Conservation (phyloP, 352 stramenopile genomes). For the Pythium aquatile region DNA sequence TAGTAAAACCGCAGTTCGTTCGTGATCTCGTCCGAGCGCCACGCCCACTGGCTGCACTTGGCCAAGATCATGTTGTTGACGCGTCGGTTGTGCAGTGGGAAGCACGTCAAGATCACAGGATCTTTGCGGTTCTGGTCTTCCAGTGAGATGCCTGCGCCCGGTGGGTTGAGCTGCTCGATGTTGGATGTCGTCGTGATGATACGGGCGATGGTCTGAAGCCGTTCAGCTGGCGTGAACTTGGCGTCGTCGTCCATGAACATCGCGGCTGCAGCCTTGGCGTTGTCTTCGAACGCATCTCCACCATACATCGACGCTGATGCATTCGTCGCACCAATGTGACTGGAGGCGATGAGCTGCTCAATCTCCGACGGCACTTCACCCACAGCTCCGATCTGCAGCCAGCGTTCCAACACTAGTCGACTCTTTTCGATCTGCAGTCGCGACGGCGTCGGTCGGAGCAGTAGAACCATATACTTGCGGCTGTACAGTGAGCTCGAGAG, state of each 20-base stretch:
- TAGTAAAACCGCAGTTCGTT: conserved; percentile 86
- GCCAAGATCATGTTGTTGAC: conserved; percentile 66
- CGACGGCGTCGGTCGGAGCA: conserved; percentile 57
- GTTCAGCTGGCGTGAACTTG: conserved; percentile 82
- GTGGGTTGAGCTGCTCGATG: conserved; percentile 71
- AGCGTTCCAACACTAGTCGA: conserved; percentile 76
- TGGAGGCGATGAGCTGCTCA: conserved; percentile 81
- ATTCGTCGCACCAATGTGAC: conserved; percentile 51
- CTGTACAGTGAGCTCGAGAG: conserved; percentile 80
- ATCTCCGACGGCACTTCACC: conserved; percentile 86
- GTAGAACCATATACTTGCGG: conserved; percentile 78
- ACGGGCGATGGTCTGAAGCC: conserved; percentile 83
- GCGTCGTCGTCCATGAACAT: conserved; percentile 47
- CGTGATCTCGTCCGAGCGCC: conserved; percentile 76
- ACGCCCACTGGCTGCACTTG: conserved; percentile 77
- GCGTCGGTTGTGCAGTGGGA: conserved; percentile 82
- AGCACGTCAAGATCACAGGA: conserved; percentile 72
- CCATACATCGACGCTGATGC: conserved; percentile 24
- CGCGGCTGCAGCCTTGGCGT: conserved; percentile 12
- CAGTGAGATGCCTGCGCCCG: conserved; percentile 71
- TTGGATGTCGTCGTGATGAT: conserved; percentile 82
- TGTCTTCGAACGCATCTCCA: conserved; percentile 26
- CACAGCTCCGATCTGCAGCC: conserved; percentile 83
- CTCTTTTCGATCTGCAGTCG: conserved; percentile 80
- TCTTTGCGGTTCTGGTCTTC: conserved; percentile 78